These are phyloP conservation scores for Cyclotella cryptica DNA, from an alignment of 108 stramenopile genomes.

Conservation along the genomic window DNA sequence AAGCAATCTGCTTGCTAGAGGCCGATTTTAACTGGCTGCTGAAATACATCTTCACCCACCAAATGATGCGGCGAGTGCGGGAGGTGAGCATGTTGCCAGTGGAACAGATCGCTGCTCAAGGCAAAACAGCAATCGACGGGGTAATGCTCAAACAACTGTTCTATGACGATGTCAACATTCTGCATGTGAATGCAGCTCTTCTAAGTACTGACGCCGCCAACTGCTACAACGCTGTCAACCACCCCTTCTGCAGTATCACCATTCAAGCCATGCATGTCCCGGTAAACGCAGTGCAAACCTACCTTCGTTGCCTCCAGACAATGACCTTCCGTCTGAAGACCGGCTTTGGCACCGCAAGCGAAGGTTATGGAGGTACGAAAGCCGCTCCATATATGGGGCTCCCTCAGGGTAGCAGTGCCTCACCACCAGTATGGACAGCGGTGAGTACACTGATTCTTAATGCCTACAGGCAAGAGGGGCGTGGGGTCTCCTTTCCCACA, in stretches of 20 bases:
- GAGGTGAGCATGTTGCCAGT: not conserved
- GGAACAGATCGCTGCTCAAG: slow-evolving; percentile 8
- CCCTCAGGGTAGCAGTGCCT: slow-evolving; percentile 9
- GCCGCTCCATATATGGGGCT: not conserved
- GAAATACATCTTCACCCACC: slow-evolving; percentile 10
- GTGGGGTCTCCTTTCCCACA: not conserved
- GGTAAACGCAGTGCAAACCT: not conserved
- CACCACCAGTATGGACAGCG: not conserved
- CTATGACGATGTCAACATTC: not conserved
- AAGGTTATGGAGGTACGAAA: not conserved
- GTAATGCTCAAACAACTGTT: slow-evolving; percentile 3
- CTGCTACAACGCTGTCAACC: too few relatives aligned
- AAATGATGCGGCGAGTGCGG: slow-evolving; percentile 10
- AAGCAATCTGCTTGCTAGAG: not conserved
- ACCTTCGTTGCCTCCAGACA: not conserved
- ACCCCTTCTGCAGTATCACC: too few relatives aligned
- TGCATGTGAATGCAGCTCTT: not conserved
- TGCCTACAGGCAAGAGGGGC: slow-evolving; percentile 2
- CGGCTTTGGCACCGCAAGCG: not conserved
- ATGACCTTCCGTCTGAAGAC: not conserved
- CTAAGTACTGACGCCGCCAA: not conserved
- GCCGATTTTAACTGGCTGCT: slow-evolving; percentile 34
- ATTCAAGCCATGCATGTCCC: too few relatives aligned
- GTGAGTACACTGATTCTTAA: slow-evolving; percentile 4
- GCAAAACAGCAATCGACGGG: slow-evolving; percentile 1